Evolutionary conservation across 176 grass and related monocot species (phyloP).

Genomic region (Rhynchospora breviuscula): DNA sequence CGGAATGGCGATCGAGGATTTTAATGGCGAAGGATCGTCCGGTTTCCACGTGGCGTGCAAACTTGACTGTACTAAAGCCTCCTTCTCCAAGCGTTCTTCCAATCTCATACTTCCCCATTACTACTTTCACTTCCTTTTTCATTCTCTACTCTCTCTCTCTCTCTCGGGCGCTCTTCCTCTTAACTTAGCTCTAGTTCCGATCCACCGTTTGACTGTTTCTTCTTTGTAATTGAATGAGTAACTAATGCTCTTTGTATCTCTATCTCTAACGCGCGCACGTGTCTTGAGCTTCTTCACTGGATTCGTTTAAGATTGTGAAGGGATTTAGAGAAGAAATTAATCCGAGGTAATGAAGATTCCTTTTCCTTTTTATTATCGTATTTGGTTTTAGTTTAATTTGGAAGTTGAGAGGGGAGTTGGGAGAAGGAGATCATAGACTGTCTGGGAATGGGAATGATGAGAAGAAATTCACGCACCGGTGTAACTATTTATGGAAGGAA

Average conservation of each 20-base stretch:
- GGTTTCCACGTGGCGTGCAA: constrained; percentile 51
- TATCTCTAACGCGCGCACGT: not conserved
- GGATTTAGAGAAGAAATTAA: not conserved
- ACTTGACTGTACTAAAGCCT: constrained; percentile 75
- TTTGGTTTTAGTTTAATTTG: not conserved
- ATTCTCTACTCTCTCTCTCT: not conserved
- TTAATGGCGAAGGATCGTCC: constrained; percentile 80
- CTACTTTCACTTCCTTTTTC: not conserved
- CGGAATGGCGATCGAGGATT: constrained; percentile 80
- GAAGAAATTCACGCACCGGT: not conserved
- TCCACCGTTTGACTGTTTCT: not conserved
- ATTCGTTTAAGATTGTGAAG: not conserved
- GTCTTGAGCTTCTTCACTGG: not conserved
- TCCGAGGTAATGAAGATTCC: not conserved
- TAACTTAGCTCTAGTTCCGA: not conserved
- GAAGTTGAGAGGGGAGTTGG: not conserved
- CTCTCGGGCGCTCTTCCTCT: not conserved
- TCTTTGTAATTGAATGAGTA: not conserved
- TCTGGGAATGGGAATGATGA: not conserved
- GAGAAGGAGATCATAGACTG: not conserved
- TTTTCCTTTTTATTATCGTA: not conserved
- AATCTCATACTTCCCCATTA: constrained; percentile 79
- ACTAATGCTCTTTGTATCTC: not conserved
- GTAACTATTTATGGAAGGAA: not conserved
- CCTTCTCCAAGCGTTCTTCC: constrained; percentile 78